Evolutionary conservation across 306 rosid species (phyloP), one percentile per base, ranked within the genome.

Genomic region (Acmispon strigosus): DNA sequence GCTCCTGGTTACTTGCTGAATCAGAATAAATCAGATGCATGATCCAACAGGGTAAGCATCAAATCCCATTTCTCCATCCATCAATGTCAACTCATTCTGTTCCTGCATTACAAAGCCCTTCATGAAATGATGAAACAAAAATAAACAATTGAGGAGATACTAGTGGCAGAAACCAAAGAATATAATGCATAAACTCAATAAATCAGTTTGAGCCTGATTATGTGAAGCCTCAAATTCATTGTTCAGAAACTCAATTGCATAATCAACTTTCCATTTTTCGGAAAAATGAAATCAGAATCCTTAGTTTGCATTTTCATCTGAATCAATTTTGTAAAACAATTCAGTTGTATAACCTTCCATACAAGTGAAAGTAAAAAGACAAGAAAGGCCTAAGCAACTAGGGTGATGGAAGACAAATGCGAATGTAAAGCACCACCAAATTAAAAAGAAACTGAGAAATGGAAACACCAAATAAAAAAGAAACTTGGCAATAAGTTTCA

Each of bases 1-100:
- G 77, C 70, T 65, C 27, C 54, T 55, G 16, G 52, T 51, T 72
- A 70, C 75, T 27, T 41, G 34, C 10, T 39, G 69, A 84, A 80
- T 47, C n/a, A 70, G 36, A 68, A 44, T 63, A 69, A 84, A 70
- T 87, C 88, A 87, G 61, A 75, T 80, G 44, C 88, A 87, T 36
- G 92, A 86, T 75, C 96, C 90, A 36, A 88, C 81, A 11, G 89
- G 81, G 82, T 69, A 81, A 19, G 76, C 76, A 73, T 86, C 91
- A 22, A 73, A 83, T 66, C 88, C 88, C 49, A 83, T 56, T 48
- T 85, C 92, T 78, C 84, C 87, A 67, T 86, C 90, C 83, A 80
- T 66, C 64, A 83, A 17, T 17, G 68, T 13, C 67, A 73, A 49
- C 45, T 88, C 89, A 37, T 72, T 84, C 41, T 83, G 92, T n/a